Evolutionary conservation across 108 stramenopile genomes (phyloP), one percentile per base, ranked within the genome.

Genomic region (Cylindrotheca closterium): DNA sequence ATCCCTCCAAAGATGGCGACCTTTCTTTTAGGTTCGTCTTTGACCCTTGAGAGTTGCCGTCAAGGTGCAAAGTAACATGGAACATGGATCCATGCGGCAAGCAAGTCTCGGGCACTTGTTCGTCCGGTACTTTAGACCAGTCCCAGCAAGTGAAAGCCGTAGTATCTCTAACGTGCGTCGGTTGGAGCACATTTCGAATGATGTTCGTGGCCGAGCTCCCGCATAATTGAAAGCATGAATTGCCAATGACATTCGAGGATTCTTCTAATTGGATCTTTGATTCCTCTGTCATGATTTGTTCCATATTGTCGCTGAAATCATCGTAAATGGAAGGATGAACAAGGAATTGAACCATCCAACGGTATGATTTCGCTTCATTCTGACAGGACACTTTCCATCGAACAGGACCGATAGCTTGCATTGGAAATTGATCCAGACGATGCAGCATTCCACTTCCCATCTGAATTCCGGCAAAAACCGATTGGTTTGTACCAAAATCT

Each of bases 351-450:
- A 71, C 30, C 17, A 49, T 51, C 47, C 15, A 58, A 32, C 24
- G 28, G 2, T 5, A 49, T 30, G 18, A 37, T 30, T n/a, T 37
- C 17, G 47, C 0, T 28, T 5, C 22, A 45, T 12, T 53, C 0
- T 22, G 1, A 3, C 19, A 28, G 23, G 65, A 27, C 8, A 58
- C 28, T 30, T 68, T 60, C 70, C 73, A 73, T n/a, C 12, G 1
- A 28, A 56, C 55, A 29, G 78, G 78, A 22, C 82, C 82, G 58
- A 83, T 73, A 1, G 75, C 74, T 4, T 54, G 50, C 4, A 15
- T 15, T 7, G 82, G 82, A 51, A 79, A 73, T 17, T 58, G 51
- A 65, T 73, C 72, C n/a, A 57, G 22, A 31, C 33, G 53, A 68
- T 79, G 51, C 10, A 76, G 2, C 34, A 73, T 57, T 17, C 74